Percentiles rank a stretch among this genome's conserved stretches.
Evolutionary conservation across 352 stramenopile species (phyloP).

Genomic region (Pythium plurisporium): DNA sequence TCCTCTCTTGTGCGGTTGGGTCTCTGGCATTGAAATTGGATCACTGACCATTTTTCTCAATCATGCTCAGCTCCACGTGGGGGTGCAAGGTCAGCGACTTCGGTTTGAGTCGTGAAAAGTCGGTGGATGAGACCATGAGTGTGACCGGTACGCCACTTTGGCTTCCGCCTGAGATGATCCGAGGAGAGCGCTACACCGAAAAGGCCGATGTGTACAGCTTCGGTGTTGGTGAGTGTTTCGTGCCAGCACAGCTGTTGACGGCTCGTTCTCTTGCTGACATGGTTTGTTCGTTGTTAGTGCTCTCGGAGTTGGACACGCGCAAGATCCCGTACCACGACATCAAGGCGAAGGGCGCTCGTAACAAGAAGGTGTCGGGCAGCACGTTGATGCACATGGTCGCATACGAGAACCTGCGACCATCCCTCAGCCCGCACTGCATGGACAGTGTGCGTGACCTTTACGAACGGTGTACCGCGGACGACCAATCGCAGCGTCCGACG

Average conservation of each 20-base stretch:
- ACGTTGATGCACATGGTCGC: slow-evolving; percentile 88
- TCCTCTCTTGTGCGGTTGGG: neutral
- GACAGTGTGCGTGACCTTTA: slow-evolving; percentile 76
- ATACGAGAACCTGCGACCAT: slow-evolving; percentile 85
- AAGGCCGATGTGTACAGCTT: slow-evolving; percentile 89
- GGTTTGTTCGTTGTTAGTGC: no score
- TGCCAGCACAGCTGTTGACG: neutral
- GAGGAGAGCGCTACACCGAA: slow-evolving; percentile 83
- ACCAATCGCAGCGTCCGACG: slow-evolving; percentile 68
- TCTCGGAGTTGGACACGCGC: slow-evolving; percentile 79
- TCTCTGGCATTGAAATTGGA: neutral
- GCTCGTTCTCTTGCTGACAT: neutral
- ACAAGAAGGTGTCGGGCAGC: slow-evolving; percentile 83
- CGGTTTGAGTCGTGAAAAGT: slow-evolving; percentile 95
- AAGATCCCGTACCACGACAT: slow-evolving; percentile 89
- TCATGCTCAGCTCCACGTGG: slow-evolving; percentile 58
- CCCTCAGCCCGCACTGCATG: slow-evolving; percentile 81
- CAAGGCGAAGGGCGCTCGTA: slow-evolving; percentile 73
- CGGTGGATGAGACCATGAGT: slow-evolving; percentile 94
- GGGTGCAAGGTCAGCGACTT: slow-evolving; percentile 97
- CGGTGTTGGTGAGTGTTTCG: slow-evolving; percentile 52
- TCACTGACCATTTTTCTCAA: neutral
- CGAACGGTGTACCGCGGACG: slow-evolving; percentile 71
- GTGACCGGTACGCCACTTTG: slow-evolving; percentile 80
- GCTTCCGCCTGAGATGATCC: slow-evolving; percentile 87